Base-by-base conservation (phyloP, 345 rosid genomes). In the Geranium rotundifolium region DNA sequence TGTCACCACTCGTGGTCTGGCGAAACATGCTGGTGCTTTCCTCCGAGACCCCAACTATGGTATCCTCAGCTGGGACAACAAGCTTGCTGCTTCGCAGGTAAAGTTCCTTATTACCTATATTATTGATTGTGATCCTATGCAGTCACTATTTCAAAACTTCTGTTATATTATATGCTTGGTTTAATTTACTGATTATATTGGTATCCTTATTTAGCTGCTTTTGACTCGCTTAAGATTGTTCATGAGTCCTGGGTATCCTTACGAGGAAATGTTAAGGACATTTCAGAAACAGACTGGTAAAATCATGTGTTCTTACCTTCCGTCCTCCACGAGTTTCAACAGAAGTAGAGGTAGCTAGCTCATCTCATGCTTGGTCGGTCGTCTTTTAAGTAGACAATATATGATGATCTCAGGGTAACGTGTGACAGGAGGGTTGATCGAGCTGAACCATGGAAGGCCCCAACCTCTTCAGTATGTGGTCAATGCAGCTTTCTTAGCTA, bases 31-130 rank as follows among this genome's bases (percentile, higher is more conserved):
- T 50, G 97, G 97, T 67, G 85, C 89, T 62, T 95, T 90, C 73
- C 81, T 87, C 91, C 92, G 96, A 66, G 96, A 86, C 19, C 85
- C 91, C 2, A 85, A 79, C 70, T 85, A 84, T 69, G 95, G 95
- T 61, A 95, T 95, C 0, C 83, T 88, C 77, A 88, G 89, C 76
- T 95, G 99, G 99, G 99, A 95, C 76, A 95, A 95, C 79, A 95
- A 95, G 80, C 99, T 90, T 68, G 70, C 97, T 10, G 99, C 93
- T 64, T 92, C 92, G 65, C 97, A 91, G 86, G 99, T 90, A 68
- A 34, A 34, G 37, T 31, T 31, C 37, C 37, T 31, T 31, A 31
- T 31, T 31, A 31, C 37, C 37, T 31, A 2, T n/a, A n/a, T n/a
- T n/a, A n/a, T n/a, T n/a, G n/a, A 31, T 31, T 31, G 37, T 31